phyloP scores from a whole-genome alignment of 225 moss, liverwort and hornwort species.

The Marchantia polymorpha region DNA sequence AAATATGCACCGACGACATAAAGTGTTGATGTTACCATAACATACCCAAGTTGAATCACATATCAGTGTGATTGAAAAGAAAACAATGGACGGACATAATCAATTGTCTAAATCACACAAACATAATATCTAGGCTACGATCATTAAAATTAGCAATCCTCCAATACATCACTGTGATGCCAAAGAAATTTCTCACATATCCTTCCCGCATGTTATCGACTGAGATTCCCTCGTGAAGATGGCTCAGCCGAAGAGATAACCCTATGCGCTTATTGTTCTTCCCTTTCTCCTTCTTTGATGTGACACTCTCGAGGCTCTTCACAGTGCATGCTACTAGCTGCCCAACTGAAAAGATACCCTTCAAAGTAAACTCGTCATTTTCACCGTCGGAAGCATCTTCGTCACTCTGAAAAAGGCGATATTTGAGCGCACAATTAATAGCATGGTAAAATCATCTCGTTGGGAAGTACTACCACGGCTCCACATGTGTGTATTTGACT shows the following conservation, averaged over 20 bases:
- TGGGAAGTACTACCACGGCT: neutral
- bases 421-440: neutral
- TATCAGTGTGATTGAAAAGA: too few relatives aligned
- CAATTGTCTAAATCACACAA: too few relatives aligned
- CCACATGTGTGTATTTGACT: neutral
- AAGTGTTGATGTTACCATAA: too few relatives aligned
- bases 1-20: neutral
- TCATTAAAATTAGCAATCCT: neutral
- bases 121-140: neutral
- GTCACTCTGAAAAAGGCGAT: slow-evolving; percentile 26
- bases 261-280: slow-evolving; percentile 81
- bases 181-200: slow-evolving; percentile 46
- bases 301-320: slow-evolving; percentile 31
- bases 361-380: slow-evolving; percentile 29
- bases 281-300: slow-evolving; percentile 22
- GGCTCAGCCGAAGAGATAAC: slow-evolving; percentile 68
- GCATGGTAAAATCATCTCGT: neutral
- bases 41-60: too few relatives aligned
- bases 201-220: slow-evolving; percentile 76
- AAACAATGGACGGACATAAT: too few relatives aligned
- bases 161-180: neutral
- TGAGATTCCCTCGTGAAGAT: slow-evolving; percentile 70
- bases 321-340: slow-evolving; percentile 47
- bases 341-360: slow-evolving; percentile 40
- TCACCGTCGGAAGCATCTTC: slow-evolving; percentile 29